phyloP scores from a whole-genome alignment of 306 rosid species.

The Elaeagnus macrophylla region DNA sequence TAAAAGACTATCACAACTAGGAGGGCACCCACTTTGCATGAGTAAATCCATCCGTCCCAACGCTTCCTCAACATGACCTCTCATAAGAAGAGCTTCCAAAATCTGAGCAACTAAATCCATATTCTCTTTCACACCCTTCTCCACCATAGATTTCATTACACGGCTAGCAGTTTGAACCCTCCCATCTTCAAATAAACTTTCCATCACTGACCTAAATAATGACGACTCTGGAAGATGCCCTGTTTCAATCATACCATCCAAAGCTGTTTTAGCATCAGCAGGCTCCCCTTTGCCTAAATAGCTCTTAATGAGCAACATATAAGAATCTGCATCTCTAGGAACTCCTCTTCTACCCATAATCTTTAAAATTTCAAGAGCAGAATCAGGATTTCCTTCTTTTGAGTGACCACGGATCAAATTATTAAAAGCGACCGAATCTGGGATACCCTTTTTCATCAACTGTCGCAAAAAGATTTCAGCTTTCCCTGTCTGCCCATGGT shows the following conservation, averaged over 20 bases:
- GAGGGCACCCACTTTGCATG: conserved; percentile 42
- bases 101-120: conserved; percentile 74
- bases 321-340: conserved; percentile 60
- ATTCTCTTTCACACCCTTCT: conserved; percentile 76
- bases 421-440: conserved; percentile 65
- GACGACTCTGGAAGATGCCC: conserved; percentile 66
- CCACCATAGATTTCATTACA: conserved; percentile 82
- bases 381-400: conserved; percentile 81
- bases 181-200: conserved; percentile 75
- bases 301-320: conserved; percentile 60
- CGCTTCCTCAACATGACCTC: conserved; percentile 94
- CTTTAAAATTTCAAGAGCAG: conserved; percentile 68
- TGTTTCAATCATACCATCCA: conserved; percentile 79
- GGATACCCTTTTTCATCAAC: conserved; percentile 72
- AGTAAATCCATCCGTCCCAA: conserved; percentile 70
- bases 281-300: conserved; percentile 82
- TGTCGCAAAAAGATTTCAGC: conserved; percentile 78
- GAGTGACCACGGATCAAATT: conserved; percentile 72
- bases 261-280: conserved; percentile 71
- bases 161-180: conserved; percentile 93
- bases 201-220: conserved; percentile 57
- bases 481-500: conserved; percentile 57
- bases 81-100: conserved; percentile 73
- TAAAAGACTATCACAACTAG: conserved; percentile 53
- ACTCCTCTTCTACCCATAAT: conserved; percentile 84